Percentiles rank a stretch among this genome's conserved stretches.
Evolutionary conservation across 1,139 yeast genomes (phyloP).

Genomic region (Candida gigantensis): DNA sequence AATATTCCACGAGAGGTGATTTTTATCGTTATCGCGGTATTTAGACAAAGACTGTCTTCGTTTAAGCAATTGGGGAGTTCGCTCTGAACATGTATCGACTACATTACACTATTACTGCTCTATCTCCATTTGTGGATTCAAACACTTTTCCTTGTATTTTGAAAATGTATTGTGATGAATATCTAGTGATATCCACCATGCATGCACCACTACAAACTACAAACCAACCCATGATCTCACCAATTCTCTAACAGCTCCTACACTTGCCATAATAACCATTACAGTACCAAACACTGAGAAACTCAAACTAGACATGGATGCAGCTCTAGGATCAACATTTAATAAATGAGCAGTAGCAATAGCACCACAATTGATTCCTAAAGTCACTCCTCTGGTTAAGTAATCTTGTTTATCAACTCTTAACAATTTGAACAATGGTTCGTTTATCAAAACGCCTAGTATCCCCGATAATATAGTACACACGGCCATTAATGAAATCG

Average conservation of each 20-base stretch:
- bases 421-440: constrained; percentile 43
- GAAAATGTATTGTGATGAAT: too few relatives aligned
- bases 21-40: too few relatives aligned
- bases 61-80: too few relatives aligned
- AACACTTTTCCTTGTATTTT: too few relatives aligned
- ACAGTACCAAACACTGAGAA: constrained; percentile 73
- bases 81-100: too few relatives aligned
- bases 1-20: too few relatives aligned
- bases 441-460: constrained; percentile 72
- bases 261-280: constrained; percentile 69
- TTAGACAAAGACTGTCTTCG: too few relatives aligned
- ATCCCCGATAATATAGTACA: constrained; percentile 80
- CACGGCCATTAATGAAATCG: constrained; percentile 73
- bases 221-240: constrained; percentile 32
- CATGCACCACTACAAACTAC: constrained; percentile 14
- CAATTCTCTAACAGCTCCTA: constrained; percentile 36
- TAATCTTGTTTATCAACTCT: constrained; percentile 63
- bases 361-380: constrained; percentile 81
- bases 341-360: constrained; percentile 77
- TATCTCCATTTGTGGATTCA: too few relatives aligned
- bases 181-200: too few relatives aligned
- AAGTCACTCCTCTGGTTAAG: constrained; percentile 72
- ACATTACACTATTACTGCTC: too few relatives aligned
- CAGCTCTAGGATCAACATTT: constrained; percentile 73
- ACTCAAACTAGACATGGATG: constrained; percentile 72